Base-by-base conservation (phyloP, 352 stramenopile genomes). In the Ophiocytium majus region DNA sequence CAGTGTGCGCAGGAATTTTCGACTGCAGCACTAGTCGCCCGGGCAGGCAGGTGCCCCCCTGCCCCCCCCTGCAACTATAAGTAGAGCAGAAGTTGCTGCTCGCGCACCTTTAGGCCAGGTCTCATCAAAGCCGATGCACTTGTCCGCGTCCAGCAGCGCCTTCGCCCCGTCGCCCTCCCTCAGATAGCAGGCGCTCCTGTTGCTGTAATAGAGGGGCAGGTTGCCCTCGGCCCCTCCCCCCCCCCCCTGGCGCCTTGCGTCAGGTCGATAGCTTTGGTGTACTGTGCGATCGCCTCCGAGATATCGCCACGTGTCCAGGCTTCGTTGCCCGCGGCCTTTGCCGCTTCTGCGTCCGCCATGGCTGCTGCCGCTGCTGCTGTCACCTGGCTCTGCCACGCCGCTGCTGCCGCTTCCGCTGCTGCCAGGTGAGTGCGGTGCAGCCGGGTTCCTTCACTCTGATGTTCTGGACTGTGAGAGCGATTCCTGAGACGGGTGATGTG, bases 51-150 rank as follows among this genome's bases (percentile, higher is more conserved):
- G n/a, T n/a, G n/a, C n/a, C n/a, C n/a, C n/a, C n/a, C n/a, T n/a
- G n/a, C n/a, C n/a, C n/a, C n/a, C n/a, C n/a, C n/a, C n/a, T n/a
- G n/a, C n/a, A n/a, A n/a, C n/a, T n/a, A n/a, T n/a, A n/a, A n/a
- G n/a, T n/a, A n/a, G n/a, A n/a, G n/a, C n/a, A n/a, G n/a, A n/a
- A n/a, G n/a, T n/a, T n/a, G n/a, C n/a, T n/a, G n/a, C 14, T 78
- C 35, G 32, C 66, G 5, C 66, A 78, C 66, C 66, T 78, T 78
- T 78, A 14, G 66, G 5, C 66, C 66, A 78, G 14, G 66, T 43
- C 32, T 43, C 35, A 43, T 78, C 66, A 5, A 78, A 14, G 10
- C 5, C 14, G 5, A 17, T 78, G 66, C 66, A 78, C 66, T 78
- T 78, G 5, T 78, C 66, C 5, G 66, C 66, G 35, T 78, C 66